These are phyloP conservation scores for Arthroderma sp. DNA, from an alignment of 2,329 filamentous ascomycete genomes.

Conservation along the genomic window DNA sequence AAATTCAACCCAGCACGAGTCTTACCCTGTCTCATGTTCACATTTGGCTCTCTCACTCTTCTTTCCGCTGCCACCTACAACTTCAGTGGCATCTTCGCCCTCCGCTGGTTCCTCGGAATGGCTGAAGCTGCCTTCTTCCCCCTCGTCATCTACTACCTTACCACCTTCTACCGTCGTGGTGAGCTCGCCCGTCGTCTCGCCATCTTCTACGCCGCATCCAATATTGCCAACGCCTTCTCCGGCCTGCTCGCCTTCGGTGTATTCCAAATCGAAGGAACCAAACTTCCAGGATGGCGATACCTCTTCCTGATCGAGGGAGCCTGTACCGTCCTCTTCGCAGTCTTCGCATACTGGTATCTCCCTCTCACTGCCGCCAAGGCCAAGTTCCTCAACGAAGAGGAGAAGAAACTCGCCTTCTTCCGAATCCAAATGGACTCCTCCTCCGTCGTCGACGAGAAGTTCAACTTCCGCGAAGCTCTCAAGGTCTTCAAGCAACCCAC, in stretches of 20 bases:
- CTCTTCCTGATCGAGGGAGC: slow-evolving; percentile 46
- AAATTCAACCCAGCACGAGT: slow-evolving; percentile 51
- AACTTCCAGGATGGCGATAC: slow-evolving; percentile 39
- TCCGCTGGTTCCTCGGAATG: slow-evolving; percentile 59
- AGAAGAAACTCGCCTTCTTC: slow-evolving; percentile 55
- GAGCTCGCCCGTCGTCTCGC: slow-evolving; percentile 59
- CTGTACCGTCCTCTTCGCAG: slow-evolving; percentile 46
- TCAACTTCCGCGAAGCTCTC: slow-evolving; percentile 39
- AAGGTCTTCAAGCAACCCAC: slow-evolving; percentile 42
- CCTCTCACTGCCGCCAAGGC: slow-evolving; percentile 52
- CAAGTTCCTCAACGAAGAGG: slow-evolving; percentile 50
- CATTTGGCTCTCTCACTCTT: slow-evolving; percentile 53
- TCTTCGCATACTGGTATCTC: slow-evolving; percentile 57
- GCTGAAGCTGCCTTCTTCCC: slow-evolving; percentile 58
- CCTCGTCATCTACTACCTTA: slow-evolving; percentile 51
- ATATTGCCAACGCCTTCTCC: slow-evolving; percentile 57
- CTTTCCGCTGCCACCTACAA: slow-evolving; percentile 43
- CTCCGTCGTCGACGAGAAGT: slow-evolving; percentile 45
- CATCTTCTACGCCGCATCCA: slow-evolving; percentile 62
- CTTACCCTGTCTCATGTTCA: slow-evolving; percentile 55
- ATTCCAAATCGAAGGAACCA: slow-evolving; percentile 43
- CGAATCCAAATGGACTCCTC: slow-evolving; percentile 67
- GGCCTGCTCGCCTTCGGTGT: slow-evolving; percentile 48
- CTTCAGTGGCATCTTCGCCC: slow-evolving; percentile 52
- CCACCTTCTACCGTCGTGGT: slow-evolving; percentile 56